Evolutionary conservation across 495 filamentous ascomycete species (phyloP).

Genomic region (Penicillium waksmanii): DNA sequence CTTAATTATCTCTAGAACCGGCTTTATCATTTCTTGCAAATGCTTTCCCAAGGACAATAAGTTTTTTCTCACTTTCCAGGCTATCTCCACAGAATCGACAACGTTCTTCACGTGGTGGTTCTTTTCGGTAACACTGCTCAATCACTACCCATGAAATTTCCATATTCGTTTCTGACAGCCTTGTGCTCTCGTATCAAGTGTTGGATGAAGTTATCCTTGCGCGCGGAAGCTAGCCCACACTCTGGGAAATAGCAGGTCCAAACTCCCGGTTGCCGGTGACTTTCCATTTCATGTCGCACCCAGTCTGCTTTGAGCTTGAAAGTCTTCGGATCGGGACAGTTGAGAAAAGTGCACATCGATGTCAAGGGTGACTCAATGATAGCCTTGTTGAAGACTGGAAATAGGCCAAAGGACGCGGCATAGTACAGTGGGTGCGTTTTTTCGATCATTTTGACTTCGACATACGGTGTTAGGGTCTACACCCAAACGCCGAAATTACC

Average conservation of each 20-base stretch:
- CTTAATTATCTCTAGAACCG: not conserved
- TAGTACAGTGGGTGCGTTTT: conserved; percentile 31
- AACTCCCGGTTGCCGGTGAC: not conserved
- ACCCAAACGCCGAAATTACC: not conserved
- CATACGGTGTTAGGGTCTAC: not conserved
- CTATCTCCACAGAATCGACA: not conserved
- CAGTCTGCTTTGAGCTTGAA: not conserved
- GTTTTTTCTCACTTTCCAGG: not conserved
- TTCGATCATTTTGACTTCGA: conserved; percentile 13
- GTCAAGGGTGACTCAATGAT: conserved; percentile 20
- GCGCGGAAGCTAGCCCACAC: not conserved
- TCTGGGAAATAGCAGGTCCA: not conserved
- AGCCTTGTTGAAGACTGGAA: conserved; percentile 24
- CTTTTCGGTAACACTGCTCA: not conserved
- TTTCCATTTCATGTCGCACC: not conserved
- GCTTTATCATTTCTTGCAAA: not conserved
- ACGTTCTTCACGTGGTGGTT: not conserved
- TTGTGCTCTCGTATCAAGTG: not conserved
- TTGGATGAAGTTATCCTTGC: not conserved
- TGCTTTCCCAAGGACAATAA: not conserved
- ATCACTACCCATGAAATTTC: not conserved
- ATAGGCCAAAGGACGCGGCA: conserved; percentile 29
- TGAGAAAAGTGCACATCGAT: conserved; percentile 16
- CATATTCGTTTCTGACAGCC: not conserved
- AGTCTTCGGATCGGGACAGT: not conserved